Percentiles rank a stretch among this genome's conserved stretches.
These are phyloP conservation scores for Mimosa bimucronata DNA, from an alignment of 306 rosid species.

Conservation along the genomic window DNA sequence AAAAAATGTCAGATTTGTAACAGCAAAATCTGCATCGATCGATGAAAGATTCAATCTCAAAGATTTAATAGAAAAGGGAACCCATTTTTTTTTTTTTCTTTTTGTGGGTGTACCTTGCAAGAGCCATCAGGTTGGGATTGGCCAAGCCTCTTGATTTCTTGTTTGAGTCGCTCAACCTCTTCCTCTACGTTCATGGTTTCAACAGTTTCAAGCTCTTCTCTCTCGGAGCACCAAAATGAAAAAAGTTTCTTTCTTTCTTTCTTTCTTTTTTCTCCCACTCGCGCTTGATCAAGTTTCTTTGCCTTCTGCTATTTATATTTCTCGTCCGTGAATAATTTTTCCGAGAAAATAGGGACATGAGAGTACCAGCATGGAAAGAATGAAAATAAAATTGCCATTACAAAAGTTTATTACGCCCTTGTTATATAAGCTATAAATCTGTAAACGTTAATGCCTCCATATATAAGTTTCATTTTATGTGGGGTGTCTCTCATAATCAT, in stretches of 20 bases:
- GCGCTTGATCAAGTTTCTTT: neutral
- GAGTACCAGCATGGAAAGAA: neutral
- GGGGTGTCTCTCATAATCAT: no score
- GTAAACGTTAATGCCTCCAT: no score
- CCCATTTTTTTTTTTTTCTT: no score
- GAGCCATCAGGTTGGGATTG: slow-evolving; percentile 76
- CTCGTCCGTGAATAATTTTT: no score
- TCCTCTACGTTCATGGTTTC: slow-evolving; percentile 89
- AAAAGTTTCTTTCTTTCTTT: neutral
- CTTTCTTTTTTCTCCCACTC: neutral
- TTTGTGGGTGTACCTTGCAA: slow-evolving; percentile 88
- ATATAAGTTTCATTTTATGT: no score
- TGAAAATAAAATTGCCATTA: no score
- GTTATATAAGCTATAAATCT: no score
- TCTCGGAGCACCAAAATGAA: slow-evolving; percentile 17
- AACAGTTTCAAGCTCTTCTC: slow-evolving; percentile 25
- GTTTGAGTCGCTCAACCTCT: slow-evolving; percentile 76
- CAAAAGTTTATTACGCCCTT: no score
- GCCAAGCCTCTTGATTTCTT: slow-evolving; percentile 88
- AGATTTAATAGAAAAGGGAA: slow-evolving; percentile 1
- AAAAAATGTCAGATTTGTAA: slow-evolving; percentile 18
- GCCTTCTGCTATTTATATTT: neutral
- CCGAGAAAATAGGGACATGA: neutral
- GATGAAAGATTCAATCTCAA: neutral
- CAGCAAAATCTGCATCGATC: slow-evolving; percentile 38